Base-by-base conservation (phyloP, 2,329 filamentous ascomycete genomes). In the Ceratocystis smalleyi region DNA sequence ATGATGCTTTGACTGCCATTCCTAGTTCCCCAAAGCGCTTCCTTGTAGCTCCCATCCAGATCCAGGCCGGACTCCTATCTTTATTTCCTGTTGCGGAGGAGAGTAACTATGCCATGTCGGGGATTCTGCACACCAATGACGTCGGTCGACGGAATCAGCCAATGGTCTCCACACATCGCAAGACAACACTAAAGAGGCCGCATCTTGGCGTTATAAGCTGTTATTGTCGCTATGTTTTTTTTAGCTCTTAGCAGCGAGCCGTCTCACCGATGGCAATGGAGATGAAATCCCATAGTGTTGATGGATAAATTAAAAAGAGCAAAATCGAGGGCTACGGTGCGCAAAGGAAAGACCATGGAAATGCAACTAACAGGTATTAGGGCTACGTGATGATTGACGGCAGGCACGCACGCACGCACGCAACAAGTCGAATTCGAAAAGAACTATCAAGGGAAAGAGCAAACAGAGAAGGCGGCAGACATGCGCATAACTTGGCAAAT, bases 71-170 rank as follows among this genome's bases (percentile, higher is more conserved):
- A 17, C 54, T 35, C 27, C 17, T 30, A 35, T 19, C 5, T 57
- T 57, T 30, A 57, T 35, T 57, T 24, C 54, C 54, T 19, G 54
- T 57, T 57, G 54, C 54, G 54, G 54, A 57, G 54, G 54, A 57
- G 54, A 30, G 24, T n/a, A 57, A 35, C 12, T 47, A 32, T 10
- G 17, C 35, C 59, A 24, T 22, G 35, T 61, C 43, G 35, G 59
- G n/a, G 17, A 61, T 61, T 43, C 35, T 61, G 17, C 35, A 15
- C 43, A 22, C 35, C 19, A 43, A 61, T 47, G 59, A 61, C 35
- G 35, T 47, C 43, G 35, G 30, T 61, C 22, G 59, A 61, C 35
- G 43, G 43, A 61, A 61, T 61, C 22, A 43, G 35, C 35, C 35
- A 61, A 61, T 45, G 45, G 35, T 61, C 22, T 43, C 35, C 30